A percentile compares a stretch with the other conserved stretches of the same genome.
phyloP scores from a whole-genome alignment of 1,284 basidiomycete genomes.

The Irpex rosettiformis region DNA sequence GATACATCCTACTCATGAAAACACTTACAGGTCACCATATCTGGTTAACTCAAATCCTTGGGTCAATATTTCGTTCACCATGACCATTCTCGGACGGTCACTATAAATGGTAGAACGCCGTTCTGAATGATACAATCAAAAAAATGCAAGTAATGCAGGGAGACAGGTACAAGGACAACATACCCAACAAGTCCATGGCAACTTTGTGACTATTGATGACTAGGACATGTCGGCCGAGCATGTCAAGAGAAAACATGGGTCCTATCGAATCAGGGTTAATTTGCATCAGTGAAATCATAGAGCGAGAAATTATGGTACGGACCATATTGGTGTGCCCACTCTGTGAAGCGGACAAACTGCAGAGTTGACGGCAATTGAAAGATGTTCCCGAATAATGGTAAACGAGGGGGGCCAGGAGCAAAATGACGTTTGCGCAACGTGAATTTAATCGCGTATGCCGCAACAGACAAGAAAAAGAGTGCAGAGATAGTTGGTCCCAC shows the following conservation, averaged over 20 bases:
- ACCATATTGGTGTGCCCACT: conserved; percentile 20
- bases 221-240: conserved; percentile 54
- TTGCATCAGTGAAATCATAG: background rate
- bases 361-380: conserved; percentile 48
- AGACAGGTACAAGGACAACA: conserved; percentile 15
- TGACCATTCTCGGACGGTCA: conserved; percentile 57
- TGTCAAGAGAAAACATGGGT: conserved; percentile 52
- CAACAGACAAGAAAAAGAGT: background rate
- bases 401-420: conserved; percentile 55
- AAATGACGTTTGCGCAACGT: background rate
- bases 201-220: conserved; percentile 54
- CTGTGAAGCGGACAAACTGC: conserved; percentile 21
- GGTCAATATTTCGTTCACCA: conserved; percentile 42
- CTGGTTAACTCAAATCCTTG: background rate
- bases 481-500: background rate
- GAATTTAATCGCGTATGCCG: background rate
- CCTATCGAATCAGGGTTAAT: conserved; percentile 32
- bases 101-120: conserved; percentile 54
- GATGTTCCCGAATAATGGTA: conserved; percentile 56
- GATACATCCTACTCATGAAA: too few relatives aligned
- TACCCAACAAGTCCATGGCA: conserved; percentile 54
- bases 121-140: background rate
- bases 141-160: background rate
- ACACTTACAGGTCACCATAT: background rate
- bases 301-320: background rate